Conservation (phyloP, 2,329 filamentous ascomycete genomes). For the Ophiostoma sp. region DNA sequence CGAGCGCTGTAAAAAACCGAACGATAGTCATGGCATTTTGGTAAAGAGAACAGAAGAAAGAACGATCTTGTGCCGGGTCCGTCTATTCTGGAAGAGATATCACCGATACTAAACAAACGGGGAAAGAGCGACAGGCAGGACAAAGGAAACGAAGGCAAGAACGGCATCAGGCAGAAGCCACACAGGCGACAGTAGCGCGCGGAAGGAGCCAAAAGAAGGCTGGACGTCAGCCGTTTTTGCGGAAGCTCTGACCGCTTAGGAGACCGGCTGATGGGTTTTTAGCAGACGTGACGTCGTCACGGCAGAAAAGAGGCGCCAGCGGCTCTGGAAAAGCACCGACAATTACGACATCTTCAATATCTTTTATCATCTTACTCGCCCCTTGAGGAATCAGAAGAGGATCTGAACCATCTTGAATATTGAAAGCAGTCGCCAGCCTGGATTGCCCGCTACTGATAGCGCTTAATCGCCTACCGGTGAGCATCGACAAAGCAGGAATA, state of each 20-base stretch:
- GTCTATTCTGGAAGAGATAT: neutral
- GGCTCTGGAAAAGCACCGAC: neutral
- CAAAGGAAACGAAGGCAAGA: neutral
- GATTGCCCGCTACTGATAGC: neutral
- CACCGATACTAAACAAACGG: neutral
- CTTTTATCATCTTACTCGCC: neutral
- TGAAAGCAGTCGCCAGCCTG: neutral
- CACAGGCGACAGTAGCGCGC: constrained; percentile 3
- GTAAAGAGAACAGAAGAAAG: neutral
- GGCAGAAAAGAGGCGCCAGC: neutral
- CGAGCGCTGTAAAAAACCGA: neutral
- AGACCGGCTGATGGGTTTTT: neutral
- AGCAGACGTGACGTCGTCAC: neutral
- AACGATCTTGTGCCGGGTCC: neutral
- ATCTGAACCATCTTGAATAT: neutral
- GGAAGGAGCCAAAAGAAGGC: neutral
- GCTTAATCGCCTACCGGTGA: neutral
- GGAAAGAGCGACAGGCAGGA: neutral
- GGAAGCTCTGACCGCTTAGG: neutral
- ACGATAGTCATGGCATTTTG: neutral
- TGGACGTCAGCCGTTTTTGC: constrained; percentile 1
- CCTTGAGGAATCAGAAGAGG: neutral
- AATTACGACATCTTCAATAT: neutral
- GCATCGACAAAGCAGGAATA: neutral
- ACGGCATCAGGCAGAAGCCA: neutral